These are phyloP conservation scores for Anethum foeniculum DNA, from an alignment of 140 eudicot genomes.

Conservation along the genomic window DNA sequence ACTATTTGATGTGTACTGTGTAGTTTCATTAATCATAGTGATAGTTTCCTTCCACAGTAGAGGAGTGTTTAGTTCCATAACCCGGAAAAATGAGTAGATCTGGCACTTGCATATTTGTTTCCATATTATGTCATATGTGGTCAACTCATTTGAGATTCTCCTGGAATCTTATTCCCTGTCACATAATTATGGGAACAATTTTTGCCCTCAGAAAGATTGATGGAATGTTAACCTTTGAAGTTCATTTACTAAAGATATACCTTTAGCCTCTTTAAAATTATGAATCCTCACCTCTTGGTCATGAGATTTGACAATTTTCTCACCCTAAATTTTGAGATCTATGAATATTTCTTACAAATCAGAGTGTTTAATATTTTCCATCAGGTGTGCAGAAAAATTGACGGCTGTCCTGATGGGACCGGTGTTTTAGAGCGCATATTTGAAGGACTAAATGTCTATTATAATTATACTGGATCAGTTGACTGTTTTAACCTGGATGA, in stretches of 20 bases:
- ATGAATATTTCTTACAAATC: too few relatives aligned
- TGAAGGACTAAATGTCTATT: conserved; percentile 66
- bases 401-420: conserved; percentile 44
- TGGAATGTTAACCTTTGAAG: background rate
- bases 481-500: conserved; percentile 79
- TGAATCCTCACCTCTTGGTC: background rate
- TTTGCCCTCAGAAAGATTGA: background rate
- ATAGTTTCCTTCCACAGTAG: background rate
- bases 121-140: background rate
- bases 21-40: background rate
- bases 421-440: conserved; percentile 58
- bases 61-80: background rate
- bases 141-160: background rate
- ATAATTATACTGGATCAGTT: conserved; percentile 65
- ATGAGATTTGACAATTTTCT: background rate
- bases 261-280: background rate
- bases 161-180: background rate
- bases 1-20: background rate
- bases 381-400: conserved; percentile 77
- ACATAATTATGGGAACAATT: background rate
- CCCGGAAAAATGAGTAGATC: background rate
- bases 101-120: background rate
- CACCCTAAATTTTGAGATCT: background rate
- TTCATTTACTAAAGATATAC: background rate
- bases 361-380: background rate